Base-by-base conservation (phyloP, 805 yeast species). In the Yarrowia sp. region DNA sequence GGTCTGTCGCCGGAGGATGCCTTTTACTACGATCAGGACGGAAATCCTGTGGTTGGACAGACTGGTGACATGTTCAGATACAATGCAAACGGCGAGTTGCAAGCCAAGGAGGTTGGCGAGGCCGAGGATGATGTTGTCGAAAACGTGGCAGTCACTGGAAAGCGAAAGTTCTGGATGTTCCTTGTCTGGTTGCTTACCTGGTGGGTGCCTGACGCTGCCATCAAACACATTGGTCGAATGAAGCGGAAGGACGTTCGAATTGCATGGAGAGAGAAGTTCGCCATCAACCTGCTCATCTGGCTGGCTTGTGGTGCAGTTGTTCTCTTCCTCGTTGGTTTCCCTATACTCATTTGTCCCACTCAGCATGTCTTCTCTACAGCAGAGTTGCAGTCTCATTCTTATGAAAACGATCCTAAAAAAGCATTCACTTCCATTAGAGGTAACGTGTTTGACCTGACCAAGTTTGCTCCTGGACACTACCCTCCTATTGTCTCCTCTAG, bases 261-360 rank as follows among this genome's bases (percentile, higher is more conserved):
- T 10, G 81, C 81, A 1, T 78, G 81, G 81, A 69, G 80, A 21
- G 81, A 78, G 62, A 78, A 78, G 68, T 66, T 78, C 22, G 78
- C 81, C 9, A 78, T 78, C 69, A 78, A 78, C 58, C 16, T 78
- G 67, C 71, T 78, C 65, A 78, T 78, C 36, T 78, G 80, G 80
- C 68, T 76, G 11, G 65, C 76, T 43, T 78, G 81, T 64, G 72
- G 67, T 3, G 70, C 69, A 9, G 68, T 72, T 48, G 73, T 72
- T 65, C 67, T 75, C 19, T 72, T 76, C 43, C 67, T 75, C 40
- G 70, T 78, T 51, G 81, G 79, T 1, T 73, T 78, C 66, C 80
- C 81, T 7, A 72, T 73, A 48, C 71, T 78, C 32, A 70, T 78
- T 36, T 78, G 81, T 67, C 81, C 81, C 12, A 66, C 74, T 11